Evolutionary conservation across 805 yeast genomes (phyloP).

Genomic region (Candida silvatica): DNA sequence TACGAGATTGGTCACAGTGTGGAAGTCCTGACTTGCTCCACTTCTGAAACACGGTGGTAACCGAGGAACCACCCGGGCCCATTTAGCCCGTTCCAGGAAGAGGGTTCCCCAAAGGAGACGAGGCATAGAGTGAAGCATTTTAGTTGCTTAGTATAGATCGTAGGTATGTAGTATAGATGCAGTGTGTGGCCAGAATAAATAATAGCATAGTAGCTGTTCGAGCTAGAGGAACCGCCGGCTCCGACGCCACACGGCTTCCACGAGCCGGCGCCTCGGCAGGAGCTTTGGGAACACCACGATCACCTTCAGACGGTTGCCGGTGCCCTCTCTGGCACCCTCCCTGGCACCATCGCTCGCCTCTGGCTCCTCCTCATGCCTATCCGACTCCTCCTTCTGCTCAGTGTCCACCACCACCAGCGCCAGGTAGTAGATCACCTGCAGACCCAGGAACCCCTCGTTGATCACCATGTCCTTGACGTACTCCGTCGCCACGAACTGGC

Average conservation of each 20-base stretch:
- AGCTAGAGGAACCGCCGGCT: constrained; percentile 10
- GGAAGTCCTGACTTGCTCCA: no score
- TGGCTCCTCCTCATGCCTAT: constrained; percentile 1
- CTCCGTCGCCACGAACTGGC: constrained; percentile 46
- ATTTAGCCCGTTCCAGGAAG: no score
- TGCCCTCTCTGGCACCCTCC: constrained; percentile 2
- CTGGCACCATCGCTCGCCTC: constrained; percentile 1
- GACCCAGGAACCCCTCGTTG: constrained; percentile 67
- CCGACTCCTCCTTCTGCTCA: constrained; percentile 4
- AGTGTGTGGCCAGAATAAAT: no score
- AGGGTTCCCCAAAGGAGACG: no score
- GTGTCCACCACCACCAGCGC: constrained; percentile 42
- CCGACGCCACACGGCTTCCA: constrained; percentile 22
- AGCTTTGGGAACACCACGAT: constrained; percentile 23
- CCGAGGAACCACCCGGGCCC: no score
- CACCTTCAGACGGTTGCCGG: constrained; percentile 13
- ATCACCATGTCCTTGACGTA: constrained; percentile 57
- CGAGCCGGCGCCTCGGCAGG: constrained; percentile 21
- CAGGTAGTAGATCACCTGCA: constrained; percentile 58
- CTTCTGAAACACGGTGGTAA: no score
- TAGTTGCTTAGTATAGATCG: no score
- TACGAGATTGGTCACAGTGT: no score
- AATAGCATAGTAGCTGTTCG: no score
- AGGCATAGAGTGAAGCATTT: no score
- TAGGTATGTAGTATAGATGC: no score